phyloP scores from a whole-genome alignment of 495 filamentous ascomycete species.

The Trypethelium eluteriae region DNA sequence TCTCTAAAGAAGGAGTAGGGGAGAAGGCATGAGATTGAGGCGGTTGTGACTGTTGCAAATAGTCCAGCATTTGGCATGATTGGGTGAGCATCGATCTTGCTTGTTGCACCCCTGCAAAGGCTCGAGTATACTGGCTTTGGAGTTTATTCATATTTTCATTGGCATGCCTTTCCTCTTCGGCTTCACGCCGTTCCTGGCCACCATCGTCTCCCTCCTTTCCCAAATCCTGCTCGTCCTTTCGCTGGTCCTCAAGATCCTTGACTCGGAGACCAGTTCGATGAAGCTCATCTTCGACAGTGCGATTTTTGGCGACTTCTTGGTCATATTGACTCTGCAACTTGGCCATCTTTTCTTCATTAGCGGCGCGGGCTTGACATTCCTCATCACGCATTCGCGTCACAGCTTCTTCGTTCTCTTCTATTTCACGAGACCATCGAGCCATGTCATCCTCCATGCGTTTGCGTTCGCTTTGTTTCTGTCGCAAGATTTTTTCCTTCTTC shows the following conservation, averaged over 20 bases:
- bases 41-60: slow-evolving; percentile 4
- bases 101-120: slow-evolving; percentile 7
- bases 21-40: neutral
- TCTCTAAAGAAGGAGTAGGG: neutral
- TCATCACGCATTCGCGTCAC: slow-evolving; percentile 44
- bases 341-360: slow-evolving; percentile 41
- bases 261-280: slow-evolving; percentile 53
- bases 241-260: slow-evolving; percentile 56
- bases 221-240: slow-evolving; percentile 43
- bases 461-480: slow-evolving; percentile 56
- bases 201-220: slow-evolving; percentile 45
- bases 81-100: slow-evolving; percentile 20
- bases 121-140: slow-evolving; percentile 42
- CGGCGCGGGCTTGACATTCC: slow-evolving; percentile 40
- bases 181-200: slow-evolving; percentile 43
- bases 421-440: slow-evolving; percentile 49
- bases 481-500: slow-evolving; percentile 62
- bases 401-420: slow-evolving; percentile 44
- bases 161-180: slow-evolving; percentile 53
- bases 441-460: slow-evolving; percentile 56
- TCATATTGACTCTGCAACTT: slow-evolving; percentile 46
- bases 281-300: slow-evolving; percentile 54
- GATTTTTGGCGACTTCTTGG: slow-evolving; percentile 48
- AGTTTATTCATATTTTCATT: slow-evolving; percentile 42
- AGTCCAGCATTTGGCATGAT: neutral